phyloP scores from a whole-genome alignment of 371 early-diverging fungal species.

The Lichtheimia ramosa region DNA sequence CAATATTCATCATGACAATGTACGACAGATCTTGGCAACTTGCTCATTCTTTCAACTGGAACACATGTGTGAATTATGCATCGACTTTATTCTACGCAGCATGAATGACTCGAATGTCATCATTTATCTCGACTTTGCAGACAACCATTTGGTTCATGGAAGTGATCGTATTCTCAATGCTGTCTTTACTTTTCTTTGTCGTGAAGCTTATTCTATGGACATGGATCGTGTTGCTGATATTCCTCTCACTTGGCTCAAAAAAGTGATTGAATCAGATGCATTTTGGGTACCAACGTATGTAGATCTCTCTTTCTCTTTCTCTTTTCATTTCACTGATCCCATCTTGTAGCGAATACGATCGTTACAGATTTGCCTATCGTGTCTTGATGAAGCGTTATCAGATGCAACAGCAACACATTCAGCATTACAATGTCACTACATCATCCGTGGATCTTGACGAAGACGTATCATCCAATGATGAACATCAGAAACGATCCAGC shows the following conservation, averaged over 20 bases:
- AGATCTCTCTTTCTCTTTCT: background rate
- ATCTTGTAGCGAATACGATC: constrained; percentile 47
- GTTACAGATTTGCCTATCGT: constrained; percentile 54
- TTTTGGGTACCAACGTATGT: constrained; percentile 61
- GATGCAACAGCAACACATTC: background rate
- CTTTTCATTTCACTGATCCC: no score
- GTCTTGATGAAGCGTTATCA: constrained; percentile 31
- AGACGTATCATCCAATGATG: background rate
- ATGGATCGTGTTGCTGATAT: constrained; percentile 29
- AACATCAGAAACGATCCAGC: constrained; percentile 12
- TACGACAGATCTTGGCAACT: constrained; percentile 51
- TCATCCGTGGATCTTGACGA: constrained; percentile 4
- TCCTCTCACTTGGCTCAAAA: constrained; percentile 56
- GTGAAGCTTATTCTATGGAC: constrained; percentile 55
- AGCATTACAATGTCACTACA: constrained; percentile 13
- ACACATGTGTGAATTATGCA: constrained; percentile 49
- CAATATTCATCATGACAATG: constrained; percentile 36
- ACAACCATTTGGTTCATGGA: constrained; percentile 52
- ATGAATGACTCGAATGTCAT: constrained; percentile 48
- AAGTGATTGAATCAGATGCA: constrained; percentile 61
- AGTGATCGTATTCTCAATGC: constrained; percentile 60
- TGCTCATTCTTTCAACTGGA: constrained; percentile 62
- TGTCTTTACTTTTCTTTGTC: constrained; percentile 58
- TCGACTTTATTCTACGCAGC: constrained; percentile 51
- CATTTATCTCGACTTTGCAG: constrained; percentile 57